Base-by-base conservation (phyloP, 1,139 yeast genomes). In the Saccharomyces hybrid region DNA sequence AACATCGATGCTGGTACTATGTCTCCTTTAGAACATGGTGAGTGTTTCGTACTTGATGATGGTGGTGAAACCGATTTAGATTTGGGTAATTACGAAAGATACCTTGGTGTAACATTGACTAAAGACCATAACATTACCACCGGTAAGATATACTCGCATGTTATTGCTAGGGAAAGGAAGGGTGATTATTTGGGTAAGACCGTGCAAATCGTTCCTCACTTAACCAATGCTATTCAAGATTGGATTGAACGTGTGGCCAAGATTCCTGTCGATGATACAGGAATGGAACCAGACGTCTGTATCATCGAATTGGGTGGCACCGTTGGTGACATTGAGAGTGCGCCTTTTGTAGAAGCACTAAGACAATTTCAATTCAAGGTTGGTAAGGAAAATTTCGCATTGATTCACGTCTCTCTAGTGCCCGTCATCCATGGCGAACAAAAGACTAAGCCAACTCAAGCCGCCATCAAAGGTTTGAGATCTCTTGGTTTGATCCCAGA, bases 21-120 rank as follows among this genome's bases (percentile, higher is more conserved):
- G 99, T 88, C 97, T 48, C 99, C 99, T 26, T 78, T 93, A 70
- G 99, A 93, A 73, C 99, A 93, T 70, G 99, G 99, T 61, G 99
- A 93, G 73, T 96, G 97, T 72, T 93, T 91, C 71, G 98, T 95
- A 53, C 79, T 93, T 68, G 88, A 93, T 71, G 99, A 93, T 72
- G 99, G 99, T 73, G 99, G 99, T 64, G 99, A 93, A 74, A 97
- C 93, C 52, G 99, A 93, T 75, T 81, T 93, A 71, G 99, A 93
- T 75, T 79, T 93, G 64, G 99, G 99, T 73, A 93, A 93, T 76
- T 93, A 93, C 73, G 99, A 93, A 77, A 84, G 99, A 70, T 93
- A 95, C 74, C 78, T 93, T 65, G 91, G 91, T 72, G 88, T 91
- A 64, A 89, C 98, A 48, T 80, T 93, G 70, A 93, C 98, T 52